Evolutionary conservation across 495 filamentous ascomycete species (phyloP).

Genomic region (Cudoniella acicularis): DNA sequence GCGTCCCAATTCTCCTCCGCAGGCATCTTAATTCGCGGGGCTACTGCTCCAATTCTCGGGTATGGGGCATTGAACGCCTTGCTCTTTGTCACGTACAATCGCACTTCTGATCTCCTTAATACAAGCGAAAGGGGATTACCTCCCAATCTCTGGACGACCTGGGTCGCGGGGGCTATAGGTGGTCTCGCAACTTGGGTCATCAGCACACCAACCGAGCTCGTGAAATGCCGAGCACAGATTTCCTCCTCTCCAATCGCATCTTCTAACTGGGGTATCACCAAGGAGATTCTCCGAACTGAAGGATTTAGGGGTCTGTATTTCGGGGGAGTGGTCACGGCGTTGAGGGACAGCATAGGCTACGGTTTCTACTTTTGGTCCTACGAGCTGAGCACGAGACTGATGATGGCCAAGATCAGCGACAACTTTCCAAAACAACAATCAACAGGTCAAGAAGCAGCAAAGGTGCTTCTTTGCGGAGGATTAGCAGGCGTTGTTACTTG

Average conservation of each 20-base stretch:
- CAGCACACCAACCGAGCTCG: slow-evolving; percentile 78
- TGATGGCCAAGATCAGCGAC: slow-evolving; percentile 30
- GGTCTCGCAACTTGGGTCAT: slow-evolving; percentile 79
- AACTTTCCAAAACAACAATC: slow-evolving; percentile 5
- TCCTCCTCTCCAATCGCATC: slow-evolving; percentile 20
- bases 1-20: slow-evolving; percentile 30
- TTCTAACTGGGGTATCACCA: slow-evolving; percentile 59
- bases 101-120: slow-evolving; percentile 40
- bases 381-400: slow-evolving; percentile 60
- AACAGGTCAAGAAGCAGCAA: slow-evolving; percentile 47
- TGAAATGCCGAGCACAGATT: slow-evolving; percentile 81
- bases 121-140: slow-evolving; percentile 18
- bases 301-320: slow-evolving; percentile 71
- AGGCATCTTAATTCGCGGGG: slow-evolving; percentile 46
- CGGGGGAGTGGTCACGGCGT: slow-evolving; percentile 72
- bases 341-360: slow-evolving; percentile 82
- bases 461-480: slow-evolving; percentile 76
- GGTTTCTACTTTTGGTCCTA: slow-evolving; percentile 95
- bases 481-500: slow-evolving; percentile 81
- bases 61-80: slow-evolving; percentile 88
- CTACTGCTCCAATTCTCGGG: slow-evolving; percentile 76
- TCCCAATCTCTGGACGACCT: slow-evolving; percentile 53
- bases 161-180: slow-evolving; percentile 69
- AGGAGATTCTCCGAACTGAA: slow-evolving; percentile 52
- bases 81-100: slow-evolving; percentile 83